These are phyloP conservation scores for Linum lewisii DNA, from an alignment of 345 rosid species.

Conservation along the genomic window DNA sequence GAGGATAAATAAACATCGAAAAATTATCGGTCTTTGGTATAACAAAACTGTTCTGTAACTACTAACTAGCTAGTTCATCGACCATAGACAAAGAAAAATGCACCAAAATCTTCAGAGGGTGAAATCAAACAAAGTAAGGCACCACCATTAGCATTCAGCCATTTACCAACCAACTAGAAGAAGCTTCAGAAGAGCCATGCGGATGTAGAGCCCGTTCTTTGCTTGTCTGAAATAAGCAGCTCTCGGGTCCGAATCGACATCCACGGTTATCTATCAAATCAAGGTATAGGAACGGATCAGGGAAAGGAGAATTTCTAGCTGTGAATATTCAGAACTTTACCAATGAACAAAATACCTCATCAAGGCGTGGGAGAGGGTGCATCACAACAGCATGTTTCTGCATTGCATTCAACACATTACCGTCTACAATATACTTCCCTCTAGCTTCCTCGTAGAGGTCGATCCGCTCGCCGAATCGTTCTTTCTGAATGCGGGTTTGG, in stretches of 20 bases:
- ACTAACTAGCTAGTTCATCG: no score
- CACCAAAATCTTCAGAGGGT: neutral
- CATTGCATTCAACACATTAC: slow-evolving; percentile 53
- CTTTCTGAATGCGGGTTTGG: slow-evolving; percentile 89
- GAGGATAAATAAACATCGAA: no score
- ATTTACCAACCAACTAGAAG: slow-evolving; percentile 48
- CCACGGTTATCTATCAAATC: slow-evolving; percentile 52
- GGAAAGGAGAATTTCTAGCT: neutral
- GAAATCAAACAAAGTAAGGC: neutral
- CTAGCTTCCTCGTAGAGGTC: slow-evolving; percentile 90
- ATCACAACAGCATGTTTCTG: slow-evolving; percentile 75
- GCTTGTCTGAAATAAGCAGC: slow-evolving; percentile 99
- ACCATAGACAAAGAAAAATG: neutral
- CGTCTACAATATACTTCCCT: slow-evolving; percentile 78
- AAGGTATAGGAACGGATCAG: neutral
- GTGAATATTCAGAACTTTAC: neutral
- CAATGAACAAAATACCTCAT: slow-evolving; percentile 45
- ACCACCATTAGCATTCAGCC: neutral
- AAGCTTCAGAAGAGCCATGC: slow-evolving; percentile 86
- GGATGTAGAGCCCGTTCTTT: slow-evolving; percentile 84
- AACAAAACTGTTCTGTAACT: no score
- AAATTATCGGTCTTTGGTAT: no score
- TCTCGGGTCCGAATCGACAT: slow-evolving; percentile 77
- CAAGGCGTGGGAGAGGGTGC: slow-evolving; percentile 97
- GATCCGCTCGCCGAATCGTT: slow-evolving; percentile 74